Percentiles rank a stretch among this genome's conserved stretches.
phyloP scores from a whole-genome alignment of 1,139 yeast genomes.

The Zygosaccharomyces sapae region DNA sequence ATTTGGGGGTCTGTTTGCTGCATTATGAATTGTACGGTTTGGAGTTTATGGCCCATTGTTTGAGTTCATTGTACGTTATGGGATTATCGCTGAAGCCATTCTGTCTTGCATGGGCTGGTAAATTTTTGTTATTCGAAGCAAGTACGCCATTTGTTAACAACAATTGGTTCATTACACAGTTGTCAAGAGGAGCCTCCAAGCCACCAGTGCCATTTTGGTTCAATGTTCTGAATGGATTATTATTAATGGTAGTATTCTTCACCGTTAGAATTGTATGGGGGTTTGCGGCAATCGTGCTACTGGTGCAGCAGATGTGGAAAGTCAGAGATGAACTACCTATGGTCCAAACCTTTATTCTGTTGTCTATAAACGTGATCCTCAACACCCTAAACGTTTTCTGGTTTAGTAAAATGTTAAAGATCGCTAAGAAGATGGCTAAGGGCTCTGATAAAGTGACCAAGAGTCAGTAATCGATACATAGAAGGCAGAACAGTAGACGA shows the following conservation, averaged over 20 bases:
- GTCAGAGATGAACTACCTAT: slow-evolving; percentile 42
- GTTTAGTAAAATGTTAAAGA: slow-evolving; percentile 76
- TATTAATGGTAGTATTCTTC: slow-evolving; percentile 68
- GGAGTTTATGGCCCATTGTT: slow-evolving; percentile 81
- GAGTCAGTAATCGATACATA: slow-evolving; percentile 1
- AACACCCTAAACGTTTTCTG: slow-evolving; percentile 59
- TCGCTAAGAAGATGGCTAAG: slow-evolving; percentile 55
- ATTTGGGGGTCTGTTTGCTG: slow-evolving; percentile 58
- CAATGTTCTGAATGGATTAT: slow-evolving; percentile 67
- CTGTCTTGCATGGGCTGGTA: slow-evolving; percentile 77
- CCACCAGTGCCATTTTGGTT: slow-evolving; percentile 49
- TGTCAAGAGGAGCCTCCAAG: slow-evolving; percentile 46
- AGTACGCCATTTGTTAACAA: slow-evolving; percentile 92
- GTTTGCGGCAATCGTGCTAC: slow-evolving; percentile 54
- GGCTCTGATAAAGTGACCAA: slow-evolving; percentile 17
- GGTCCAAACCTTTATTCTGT: slow-evolving; percentile 45
- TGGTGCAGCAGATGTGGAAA: slow-evolving; percentile 36
- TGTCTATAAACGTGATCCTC: slow-evolving; percentile 58
- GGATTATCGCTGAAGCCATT: slow-evolving; percentile 59
- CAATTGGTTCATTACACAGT: slow-evolving; percentile 83
- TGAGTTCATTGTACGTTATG: slow-evolving; percentile 52
- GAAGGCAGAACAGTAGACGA: too few species aligned
- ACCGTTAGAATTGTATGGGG: slow-evolving; percentile 84
- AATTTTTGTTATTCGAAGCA: slow-evolving; percentile 78
- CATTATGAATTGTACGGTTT: slow-evolving; percentile 66